phyloP scores from a whole-genome alignment of 225 moss, liverwort and hornwort genomes.

The Ulota crispa region DNA sequence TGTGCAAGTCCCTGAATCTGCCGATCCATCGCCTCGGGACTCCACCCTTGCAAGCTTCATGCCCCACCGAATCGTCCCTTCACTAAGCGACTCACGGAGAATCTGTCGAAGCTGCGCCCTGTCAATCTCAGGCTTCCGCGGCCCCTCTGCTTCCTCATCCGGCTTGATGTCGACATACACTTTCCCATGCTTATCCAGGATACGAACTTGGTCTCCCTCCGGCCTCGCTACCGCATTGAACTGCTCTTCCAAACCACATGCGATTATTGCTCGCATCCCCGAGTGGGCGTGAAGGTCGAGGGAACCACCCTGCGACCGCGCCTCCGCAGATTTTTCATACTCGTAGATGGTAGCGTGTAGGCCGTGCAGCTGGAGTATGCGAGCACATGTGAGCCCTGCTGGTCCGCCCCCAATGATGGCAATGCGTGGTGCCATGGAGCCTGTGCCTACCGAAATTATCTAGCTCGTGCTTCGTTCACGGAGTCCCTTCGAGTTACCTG shows the following conservation, averaged over 20 bases:
- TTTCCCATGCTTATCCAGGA: slow-evolving; percentile 15
- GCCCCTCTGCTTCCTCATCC: neutral
- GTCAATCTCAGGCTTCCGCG: slow-evolving; percentile 8
- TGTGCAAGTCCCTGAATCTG: neutral
- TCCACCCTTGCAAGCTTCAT: slow-evolving; percentile 1
- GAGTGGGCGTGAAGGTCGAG: slow-evolving; percentile 12
- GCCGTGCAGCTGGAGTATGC: slow-evolving; percentile 12
- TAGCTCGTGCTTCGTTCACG: neutral
- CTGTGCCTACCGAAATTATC: neutral
- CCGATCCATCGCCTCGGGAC: neutral
- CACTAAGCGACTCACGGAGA: slow-evolving; percentile 6
- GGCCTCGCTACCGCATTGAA: slow-evolving; percentile 3
- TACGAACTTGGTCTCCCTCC: neutral
- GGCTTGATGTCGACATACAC: neutral
- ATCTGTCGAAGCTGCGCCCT: slow-evolving; percentile 6
- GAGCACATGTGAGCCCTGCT: slow-evolving; percentile 20
- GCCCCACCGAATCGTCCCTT: slow-evolving; percentile 16
- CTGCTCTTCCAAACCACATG: slow-evolving; percentile 4
- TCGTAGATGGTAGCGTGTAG: slow-evolving; percentile 16
- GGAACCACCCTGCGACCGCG: slow-evolving; percentile 17
- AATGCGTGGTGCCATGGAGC: slow-evolving; percentile 21
- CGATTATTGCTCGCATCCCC: slow-evolving; percentile 4
- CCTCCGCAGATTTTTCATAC: neutral
- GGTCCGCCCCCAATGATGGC: slow-evolving; percentile 21
- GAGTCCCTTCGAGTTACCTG: neutral